Evolutionary conservation across 176 grass and related monocot species (phyloP).

Genomic region (Triticum aestivum): IWGSC_CS_RefSeq_v2.1 NC_057799.1:471740256-471740755

Average conservation of each 20-base stretch:
- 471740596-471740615: background rate
- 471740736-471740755: background rate
- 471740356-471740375: background rate
- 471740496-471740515: background rate
- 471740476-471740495: background rate
- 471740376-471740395: background rate
- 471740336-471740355: background rate
- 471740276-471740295: background rate
- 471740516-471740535: background rate
- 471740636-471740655: background rate
- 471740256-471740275: background rate
- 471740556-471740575: background rate
- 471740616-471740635: background rate
- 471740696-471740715: background rate
- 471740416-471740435: background rate
- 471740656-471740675: background rate
- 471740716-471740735: background rate
- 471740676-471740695: background rate
- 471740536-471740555: background rate
- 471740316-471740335: background rate
- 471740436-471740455: background rate
- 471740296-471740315: background rate
- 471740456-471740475: background rate
- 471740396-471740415: background rate
- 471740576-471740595: background rate